Conservation (phyloP, 768 basidiomycete species). For the Pulveroboletus sp. region DNA sequence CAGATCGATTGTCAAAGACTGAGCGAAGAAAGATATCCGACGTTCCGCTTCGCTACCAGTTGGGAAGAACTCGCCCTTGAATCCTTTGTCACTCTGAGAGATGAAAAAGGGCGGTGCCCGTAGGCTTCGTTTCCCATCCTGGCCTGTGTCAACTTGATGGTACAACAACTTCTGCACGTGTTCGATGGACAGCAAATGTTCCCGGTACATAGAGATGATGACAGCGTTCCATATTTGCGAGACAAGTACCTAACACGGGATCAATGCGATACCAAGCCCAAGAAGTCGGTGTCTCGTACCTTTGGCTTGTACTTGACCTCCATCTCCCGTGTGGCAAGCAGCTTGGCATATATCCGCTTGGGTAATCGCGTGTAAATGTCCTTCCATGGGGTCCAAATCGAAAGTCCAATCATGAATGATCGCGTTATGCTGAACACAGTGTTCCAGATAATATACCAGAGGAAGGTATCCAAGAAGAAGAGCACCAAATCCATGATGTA, state of each 20-base stretch:
- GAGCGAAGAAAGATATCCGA: conserved; percentile 97
- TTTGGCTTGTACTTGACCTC: conserved; percentile 99
- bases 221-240: conserved; percentile 99
- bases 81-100: conserved; percentile 84
- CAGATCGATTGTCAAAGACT: conserved; percentile 92
- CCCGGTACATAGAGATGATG: conserved; percentile 99
- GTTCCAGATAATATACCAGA: conserved; percentile 99
- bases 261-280: background rate
- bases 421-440: conserved; percentile 87
- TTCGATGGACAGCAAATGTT: conserved; percentile 96
- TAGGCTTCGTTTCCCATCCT: conserved; percentile 84
- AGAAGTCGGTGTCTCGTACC: conserved; percentile 41
- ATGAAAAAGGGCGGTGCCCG: conserved; percentile 98
- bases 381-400: conserved; percentile 99
- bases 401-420: conserved; percentile 86
- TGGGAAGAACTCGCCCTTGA: conserved; percentile 91
- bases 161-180: conserved; percentile 98
- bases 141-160: conserved; percentile 86
- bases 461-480: conserved; percentile 98
- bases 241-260: conserved; percentile 70
- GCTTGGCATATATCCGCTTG: conserved; percentile 94
- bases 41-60: conserved; percentile 92
- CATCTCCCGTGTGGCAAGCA: conserved; percentile 92
- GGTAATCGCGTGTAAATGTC: conserved; percentile 95
- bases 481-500: conserved; percentile 96